Evolutionary conservation across 495 filamentous ascomycete species (phyloP), one percentile per base, ranked within the genome.

Genomic region (Rostrohypoxylon terebratum): DNA sequence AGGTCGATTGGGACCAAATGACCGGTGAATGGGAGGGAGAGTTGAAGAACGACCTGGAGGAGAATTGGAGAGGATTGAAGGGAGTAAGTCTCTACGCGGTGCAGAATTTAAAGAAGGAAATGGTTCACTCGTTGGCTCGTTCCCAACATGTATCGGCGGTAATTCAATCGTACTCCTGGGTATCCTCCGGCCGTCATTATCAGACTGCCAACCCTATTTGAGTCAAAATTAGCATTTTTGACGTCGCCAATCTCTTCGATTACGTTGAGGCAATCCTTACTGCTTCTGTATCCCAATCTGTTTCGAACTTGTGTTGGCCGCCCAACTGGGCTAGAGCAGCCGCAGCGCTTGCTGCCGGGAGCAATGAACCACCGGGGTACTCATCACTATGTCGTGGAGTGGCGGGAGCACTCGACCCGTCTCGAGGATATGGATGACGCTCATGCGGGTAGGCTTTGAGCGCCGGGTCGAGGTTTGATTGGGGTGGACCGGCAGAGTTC

Each of bases 301-400:
- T 86, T 18, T 94, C 91, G 53, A 91, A 86, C 51, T 91, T 92
- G 79, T 95, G 90, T 71, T 91, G 90, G 66, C 76, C 82, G 80
- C 96, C 93, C 75, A 97, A 85, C 82, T 96, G 92, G 50, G 94
- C 93, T 58, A 97, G 85, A 13, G 94, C 94, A 33, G 93, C 92
- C 25, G 94, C 94, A 23, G 93, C 93, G 59, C 88, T 94, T 62
- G 92, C 93, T 42, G 91, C 88, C 61, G 89, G 89, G 48, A 88
- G 81, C 75, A 90, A 79, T 40, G 87, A 85, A 57, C 77, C 81
- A 83, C 89, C 75, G 84, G 87, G 71, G 72, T 87, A 85, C 72
- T 96, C 93, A 68, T 94, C 92, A n/a, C 86, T 82, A 67, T 86
- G 86, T 76, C 91, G 87, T 68, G 92, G 90, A 36, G 92, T 93